Evolutionary conservation across 2,329 filamentous ascomycete species (phyloP).

Genomic region (Fusarium sp.): DNA sequence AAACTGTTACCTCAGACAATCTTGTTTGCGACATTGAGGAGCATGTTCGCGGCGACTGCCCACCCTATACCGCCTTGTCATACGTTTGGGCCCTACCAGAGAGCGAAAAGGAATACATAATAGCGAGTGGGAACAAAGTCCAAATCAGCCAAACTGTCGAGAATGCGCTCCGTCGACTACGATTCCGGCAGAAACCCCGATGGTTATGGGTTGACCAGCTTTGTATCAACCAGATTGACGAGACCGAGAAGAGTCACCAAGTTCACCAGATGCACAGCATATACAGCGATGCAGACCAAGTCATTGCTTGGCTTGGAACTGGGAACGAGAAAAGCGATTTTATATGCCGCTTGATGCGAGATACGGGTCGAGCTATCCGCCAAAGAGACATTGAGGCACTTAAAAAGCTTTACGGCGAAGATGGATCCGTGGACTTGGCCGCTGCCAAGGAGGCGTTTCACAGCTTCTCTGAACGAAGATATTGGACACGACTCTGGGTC

Average conservation of each 20-base stretch:
- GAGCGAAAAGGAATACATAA: not conserved
- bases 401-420: not conserved
- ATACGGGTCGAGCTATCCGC: not conserved
- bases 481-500: conserved; percentile 34
- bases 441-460: conserved; percentile 6
- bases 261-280: conserved; percentile 25
- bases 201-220: conserved; percentile 26
- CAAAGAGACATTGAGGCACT: not conserved
- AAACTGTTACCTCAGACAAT: not conserved
- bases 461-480: conserved; percentile 5
- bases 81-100: conserved; percentile 10
- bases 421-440: not conserved
- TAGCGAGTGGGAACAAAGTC: not conserved
- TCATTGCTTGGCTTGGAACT: conserved; percentile 15
- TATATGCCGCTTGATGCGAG: conserved; percentile 8
- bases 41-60: not conserved
- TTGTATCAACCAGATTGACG: conserved; percentile 25
- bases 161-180: not conserved
- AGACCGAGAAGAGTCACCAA: conserved; percentile 19
- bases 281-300: conserved; percentile 9
- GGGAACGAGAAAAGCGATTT: not conserved
- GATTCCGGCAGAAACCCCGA: not conserved
- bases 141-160: not conserved
- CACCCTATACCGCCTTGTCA: conserved; percentile 13
- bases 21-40: conserved; percentile 1